Conservation (phyloP, 2,329 filamentous ascomycete species). For the Aspergillus spinulosporus region DNA sequence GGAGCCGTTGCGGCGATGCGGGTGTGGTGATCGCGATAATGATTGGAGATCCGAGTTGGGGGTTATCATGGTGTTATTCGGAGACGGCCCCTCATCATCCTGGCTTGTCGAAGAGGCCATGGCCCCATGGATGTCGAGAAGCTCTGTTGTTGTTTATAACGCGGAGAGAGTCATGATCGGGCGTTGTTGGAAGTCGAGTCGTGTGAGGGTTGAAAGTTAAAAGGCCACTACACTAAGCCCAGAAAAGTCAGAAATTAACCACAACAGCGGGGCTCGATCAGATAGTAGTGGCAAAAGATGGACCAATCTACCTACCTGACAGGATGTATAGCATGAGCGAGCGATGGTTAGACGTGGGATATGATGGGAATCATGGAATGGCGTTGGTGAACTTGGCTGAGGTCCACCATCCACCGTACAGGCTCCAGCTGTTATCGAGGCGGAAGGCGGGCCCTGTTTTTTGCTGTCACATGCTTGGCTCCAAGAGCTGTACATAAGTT, state of each 20-base stretch:
- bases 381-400: background rate
- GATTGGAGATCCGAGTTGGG: slow-evolving; percentile 43
- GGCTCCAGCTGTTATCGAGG: slow-evolving; percentile 13
- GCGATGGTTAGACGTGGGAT: background rate
- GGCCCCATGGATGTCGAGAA: slow-evolving; percentile 29
- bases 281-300: background rate
- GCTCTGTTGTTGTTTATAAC: slow-evolving; percentile 21
- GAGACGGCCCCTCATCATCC: slow-evolving; percentile 31
- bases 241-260: slow-evolving; percentile 4
- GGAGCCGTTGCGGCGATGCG: slow-evolving; percentile 62
- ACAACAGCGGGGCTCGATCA: background rate
- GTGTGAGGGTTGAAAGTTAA: slow-evolving; percentile 11
- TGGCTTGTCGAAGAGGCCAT: slow-evolving; percentile 35
- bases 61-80: slow-evolving; percentile 14
- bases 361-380: background rate
- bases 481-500: background rate
- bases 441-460: slow-evolving; percentile 19
- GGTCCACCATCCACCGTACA: background rate
- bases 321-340: slow-evolving; percentile 4
- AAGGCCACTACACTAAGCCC: slow-evolving; percentile 14
- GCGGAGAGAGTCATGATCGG: slow-evolving; percentile 31
- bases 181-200: slow-evolving; percentile 15
- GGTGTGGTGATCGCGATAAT: slow-evolving; percentile 65
- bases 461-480: slow-evolving; percentile 24
- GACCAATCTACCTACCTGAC: slow-evolving; percentile 6